Evolutionary conservation across 116 monocot species (phyloP), one percentile per base, ranked within the genome.

Genomic region (Zostera marina): DNA sequence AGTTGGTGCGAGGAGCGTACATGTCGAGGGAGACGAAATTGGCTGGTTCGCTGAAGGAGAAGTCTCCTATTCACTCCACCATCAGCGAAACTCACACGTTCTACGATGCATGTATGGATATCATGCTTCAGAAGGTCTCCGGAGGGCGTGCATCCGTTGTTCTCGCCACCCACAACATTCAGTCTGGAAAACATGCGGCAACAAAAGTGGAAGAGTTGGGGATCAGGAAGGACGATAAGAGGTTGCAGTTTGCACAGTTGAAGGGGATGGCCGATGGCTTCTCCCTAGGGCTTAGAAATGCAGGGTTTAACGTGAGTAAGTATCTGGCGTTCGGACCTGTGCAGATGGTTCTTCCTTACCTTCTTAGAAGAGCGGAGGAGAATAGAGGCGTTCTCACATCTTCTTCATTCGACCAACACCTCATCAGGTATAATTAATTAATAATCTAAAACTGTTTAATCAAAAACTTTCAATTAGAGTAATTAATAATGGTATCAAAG

Each of bases 231-330:
- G 73, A 54, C 3, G 64, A 77, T 66, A 23, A 58, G 17, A 83
- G 64, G 40, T 61, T 98, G 47, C 89, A 98, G 61, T 98, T 98
- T 53, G 85, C 90, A 15, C 96, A 98, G 70, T 58, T 98, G 47
- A 89, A 82, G 74, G 96, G 96, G 51, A 98, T 98, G 96, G 89
- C 86, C 2, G 89, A 98, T 32, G 81, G 78, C 32, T 69, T 98
- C 4, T 85, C 89, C 0, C 25, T 89, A 8, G 89, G 80, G n/a
- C 66, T 98, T 14, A 75, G 66, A 39, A 86, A 75, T 45, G 89
- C 85, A n/a, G 89, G 85, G 22, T 98, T 89, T 60, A 85, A 78
- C 13, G 96, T 98, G 46, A 85, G 83, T 78, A 98, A 98, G 69
- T 98, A 98, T 51, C 59, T 98, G 58, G 78, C 83, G 0, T 98